These are phyloP conservation scores for Xylariaceae sp. DNA, from an alignment of 2,329 filamentous ascomycete species.

Conservation along the genomic window DNA sequence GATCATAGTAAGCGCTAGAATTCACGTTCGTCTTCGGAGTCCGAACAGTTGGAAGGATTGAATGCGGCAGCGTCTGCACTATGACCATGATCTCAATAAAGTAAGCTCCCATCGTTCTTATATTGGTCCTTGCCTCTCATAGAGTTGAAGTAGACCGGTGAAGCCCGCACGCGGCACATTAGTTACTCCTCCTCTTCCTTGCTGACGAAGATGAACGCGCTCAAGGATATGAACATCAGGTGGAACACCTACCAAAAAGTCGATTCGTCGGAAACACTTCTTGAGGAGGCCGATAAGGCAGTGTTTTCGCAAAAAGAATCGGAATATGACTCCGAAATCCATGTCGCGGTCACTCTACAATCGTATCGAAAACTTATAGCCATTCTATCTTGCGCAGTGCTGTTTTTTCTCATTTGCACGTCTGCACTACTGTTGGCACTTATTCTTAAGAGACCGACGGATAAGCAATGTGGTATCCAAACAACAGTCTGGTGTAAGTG, in stretches of 20 bases:
- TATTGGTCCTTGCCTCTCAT: background rate
- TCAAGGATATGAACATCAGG: constrained; percentile 5
- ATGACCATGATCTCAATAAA: too few relatives aligned
- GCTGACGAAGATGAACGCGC: constrained; percentile 4
- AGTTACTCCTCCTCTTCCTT: background rate
- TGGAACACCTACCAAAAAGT: constrained; percentile 14
- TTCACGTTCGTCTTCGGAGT: background rate
- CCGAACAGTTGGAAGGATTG: too few relatives aligned
- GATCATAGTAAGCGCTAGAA: constrained; percentile 11
- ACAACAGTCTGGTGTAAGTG: constrained; percentile 23
- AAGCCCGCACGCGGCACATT: too few relatives aligned
- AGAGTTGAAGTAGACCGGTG: background rate
- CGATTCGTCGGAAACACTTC: constrained; percentile 15
- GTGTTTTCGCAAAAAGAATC: constrained; percentile 1
- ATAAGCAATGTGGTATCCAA: constrained; percentile 14
- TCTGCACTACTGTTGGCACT: background rate
- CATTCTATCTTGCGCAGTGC: background rate
- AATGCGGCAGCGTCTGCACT: too few relatives aligned
- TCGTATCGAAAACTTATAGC: constrained; percentile 11
- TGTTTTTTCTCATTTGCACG: background rate
- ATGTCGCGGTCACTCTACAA: background rate
- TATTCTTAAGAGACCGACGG: background rate
- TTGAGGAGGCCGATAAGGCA: too few relatives aligned
- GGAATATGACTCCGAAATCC: background rate
- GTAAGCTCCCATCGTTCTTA: too few relatives aligned